Conservation (phyloP, 148 eudicot species). For the Vaccinium macrocarpon region DNA sequence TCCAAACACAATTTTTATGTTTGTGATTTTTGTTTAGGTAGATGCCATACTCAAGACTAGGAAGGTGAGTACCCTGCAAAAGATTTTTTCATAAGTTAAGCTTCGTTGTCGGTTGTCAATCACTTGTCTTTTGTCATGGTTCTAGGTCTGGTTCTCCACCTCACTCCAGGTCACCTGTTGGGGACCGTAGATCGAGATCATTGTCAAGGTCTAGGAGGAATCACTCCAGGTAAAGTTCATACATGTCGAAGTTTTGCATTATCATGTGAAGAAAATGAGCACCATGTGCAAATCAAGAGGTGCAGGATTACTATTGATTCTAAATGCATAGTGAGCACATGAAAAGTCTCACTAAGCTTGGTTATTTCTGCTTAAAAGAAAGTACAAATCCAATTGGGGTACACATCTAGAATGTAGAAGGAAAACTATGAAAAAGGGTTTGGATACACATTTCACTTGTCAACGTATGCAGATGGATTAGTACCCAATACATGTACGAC, state of each 20-base stretch:
- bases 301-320: not conserved
- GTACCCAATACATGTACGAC: not conserved
- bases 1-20: not conserved
- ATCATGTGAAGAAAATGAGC: not conserved
- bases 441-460: not conserved
- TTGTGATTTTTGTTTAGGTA: constrained; percentile 22
- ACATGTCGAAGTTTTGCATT: not conserved
- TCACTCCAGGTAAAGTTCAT: constrained; percentile 47
- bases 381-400: not conserved
- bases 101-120: not conserved
- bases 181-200: constrained; percentile 29
- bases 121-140: constrained; percentile 12
- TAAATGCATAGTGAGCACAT: not conserved
- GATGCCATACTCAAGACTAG: constrained; percentile 49
- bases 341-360: not conserved
- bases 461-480: not conserved
- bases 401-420: not conserved
- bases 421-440: not conserved
- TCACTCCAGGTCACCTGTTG: constrained; percentile 20
- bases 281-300: not conserved
- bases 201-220: constrained; percentile 43
- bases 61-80: constrained; percentile 41
- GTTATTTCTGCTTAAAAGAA: not conserved
- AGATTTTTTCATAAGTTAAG: not conserved
- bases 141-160: constrained; percentile 50